Base-by-base conservation (phyloP, 1,139 yeast species). In the Yamadazyma triangularis region DNA sequence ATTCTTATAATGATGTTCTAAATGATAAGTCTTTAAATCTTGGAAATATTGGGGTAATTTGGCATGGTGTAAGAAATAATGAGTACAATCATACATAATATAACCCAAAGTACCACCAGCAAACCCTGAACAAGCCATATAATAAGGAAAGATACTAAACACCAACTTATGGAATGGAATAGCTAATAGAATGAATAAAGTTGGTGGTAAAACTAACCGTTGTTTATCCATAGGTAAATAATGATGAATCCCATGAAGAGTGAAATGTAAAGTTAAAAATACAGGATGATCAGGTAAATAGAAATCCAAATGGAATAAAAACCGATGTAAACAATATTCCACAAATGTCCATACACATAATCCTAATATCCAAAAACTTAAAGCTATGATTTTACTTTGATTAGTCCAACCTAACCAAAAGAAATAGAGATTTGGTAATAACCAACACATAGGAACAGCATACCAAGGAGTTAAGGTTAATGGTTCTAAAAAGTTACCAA, bases 31-130 rank as follows among this genome's bases (percentile, higher is more conserved):
- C 63, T 91, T 91, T 50, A 87, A 64, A 24, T 75, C 78, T 55
- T 86, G 89, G 59, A 86, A 65, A 53, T 68, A 83, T 28, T 64
- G 51, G 13, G 98, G 98, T 49, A 91, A 69, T 47, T 70, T 71
- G 25, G 84, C 73, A 60, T 91, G 99, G 55, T 91, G 99, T 53
- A 91, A 65, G 48, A 86, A 77, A 38, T 68, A 68, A 61, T 91
- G 99, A 19, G 94, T 84, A 44, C 85, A 73, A 60, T 91, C 99
- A 56, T 91, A 91, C 60, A 78, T 59, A 48, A 89, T 79, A 61
- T 91, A 91, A 32, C 99, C 99, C 56, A 89, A 70, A 51, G 89
- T 79, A 12, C 96, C 97, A 41, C 98, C 98, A 8, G 96, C 89
- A 61, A 88, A 91, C 2, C 73, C 74, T 2, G 70, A 60, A 43